Conservation (phyloP, 2,329 filamentous ascomycete species). For the Trichoderma oligosporum region DNA sequence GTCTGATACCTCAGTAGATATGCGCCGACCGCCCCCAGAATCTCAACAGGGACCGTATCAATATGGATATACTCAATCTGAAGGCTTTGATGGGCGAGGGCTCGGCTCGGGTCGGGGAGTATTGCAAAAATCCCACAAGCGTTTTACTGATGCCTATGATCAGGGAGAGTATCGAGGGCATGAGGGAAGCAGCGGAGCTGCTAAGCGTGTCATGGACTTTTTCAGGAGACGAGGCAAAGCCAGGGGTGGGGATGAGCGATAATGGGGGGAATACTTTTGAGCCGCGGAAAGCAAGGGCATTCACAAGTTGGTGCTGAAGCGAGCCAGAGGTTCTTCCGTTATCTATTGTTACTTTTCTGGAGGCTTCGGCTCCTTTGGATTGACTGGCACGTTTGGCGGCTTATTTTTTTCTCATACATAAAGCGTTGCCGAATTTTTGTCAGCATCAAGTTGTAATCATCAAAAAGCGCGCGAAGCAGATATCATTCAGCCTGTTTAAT, state of each 20-base stretch:
- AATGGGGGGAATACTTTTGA: slow-evolving; percentile 2
- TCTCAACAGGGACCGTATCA: slow-evolving; percentile 43
- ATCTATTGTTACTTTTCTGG: neutral
- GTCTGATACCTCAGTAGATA: slow-evolving; percentile 54
- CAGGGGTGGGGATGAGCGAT: slow-evolving; percentile 55
- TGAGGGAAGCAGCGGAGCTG: slow-evolving; percentile 79
- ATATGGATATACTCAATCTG: slow-evolving; percentile 40
- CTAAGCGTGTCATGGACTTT: slow-evolving; percentile 96
- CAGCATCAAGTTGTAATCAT: slow-evolving; percentile 19
- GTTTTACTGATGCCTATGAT: slow-evolving; percentile 87
- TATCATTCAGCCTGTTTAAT: slow-evolving; percentile 20
- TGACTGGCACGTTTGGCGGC: neutral
- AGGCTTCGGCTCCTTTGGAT: neutral
- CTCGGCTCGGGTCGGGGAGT: slow-evolving; percentile 49
- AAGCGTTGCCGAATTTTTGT: slow-evolving; percentile 11
- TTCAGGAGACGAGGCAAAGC: slow-evolving; percentile 84
- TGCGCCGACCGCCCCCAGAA: slow-evolving; percentile 40
- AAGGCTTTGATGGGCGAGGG: slow-evolving; percentile 41
- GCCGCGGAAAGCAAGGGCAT: neutral
- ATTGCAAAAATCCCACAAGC: slow-evolving; percentile 79
- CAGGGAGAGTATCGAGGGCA: slow-evolving; percentile 63
- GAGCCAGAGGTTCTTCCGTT: neutral
- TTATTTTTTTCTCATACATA: slow-evolving; percentile 3
- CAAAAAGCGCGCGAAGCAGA: slow-evolving; percentile 17
- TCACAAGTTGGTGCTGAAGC: neutral